A percentile compares a stretch with the other conserved stretches of the same genome.
phyloP scores from a whole-genome alignment of 2,329 filamentous ascomycete genomes.

The Lecanicillium sp. region DNA sequence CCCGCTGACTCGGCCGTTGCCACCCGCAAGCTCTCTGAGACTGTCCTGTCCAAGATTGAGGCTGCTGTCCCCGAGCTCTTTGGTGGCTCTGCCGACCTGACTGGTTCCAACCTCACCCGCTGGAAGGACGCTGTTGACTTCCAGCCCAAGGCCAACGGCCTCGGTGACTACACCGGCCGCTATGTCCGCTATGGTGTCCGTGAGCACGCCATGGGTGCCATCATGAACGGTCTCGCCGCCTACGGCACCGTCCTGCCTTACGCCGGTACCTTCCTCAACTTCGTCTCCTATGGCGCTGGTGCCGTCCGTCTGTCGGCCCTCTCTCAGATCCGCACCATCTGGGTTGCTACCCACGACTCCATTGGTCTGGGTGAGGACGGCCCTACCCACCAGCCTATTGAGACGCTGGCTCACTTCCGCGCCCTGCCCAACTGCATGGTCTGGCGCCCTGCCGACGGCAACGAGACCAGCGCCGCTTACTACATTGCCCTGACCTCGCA shows the following conservation, averaged over 20 bases:
- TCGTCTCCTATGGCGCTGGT: constrained; percentile 95
- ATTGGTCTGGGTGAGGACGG: constrained; percentile 99
- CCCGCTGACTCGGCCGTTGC: constrained; percentile 76
- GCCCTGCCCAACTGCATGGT: constrained; percentile 99
- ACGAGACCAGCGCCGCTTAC: constrained; percentile 97
- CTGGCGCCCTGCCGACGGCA: constrained; percentile 96
- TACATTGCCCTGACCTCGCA: constrained; percentile 88
- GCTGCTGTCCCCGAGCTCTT: constrained; percentile 78
- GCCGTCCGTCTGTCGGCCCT: constrained; percentile 90
- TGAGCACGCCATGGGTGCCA: constrained; percentile 86
- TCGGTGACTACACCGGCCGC: constrained; percentile 85
- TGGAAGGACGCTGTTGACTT: constrained; percentile 98
- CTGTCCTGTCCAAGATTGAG: constrained; percentile 83
- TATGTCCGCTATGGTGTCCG: constrained; percentile 91
- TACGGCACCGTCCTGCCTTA: constrained; percentile 95
- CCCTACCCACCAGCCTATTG: constrained; percentile 97
- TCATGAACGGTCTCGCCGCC: constrained; percentile 90
- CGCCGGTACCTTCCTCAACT: constrained; percentile 97
- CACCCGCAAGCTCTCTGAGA: constrained; percentile 94
- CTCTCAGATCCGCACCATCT: constrained; percentile 84
- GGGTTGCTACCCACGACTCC: constrained; percentile 96
- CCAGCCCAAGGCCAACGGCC: constrained; percentile 78
- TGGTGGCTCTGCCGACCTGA: constrained; percentile 95
- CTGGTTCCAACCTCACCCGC: constrained; percentile 95
- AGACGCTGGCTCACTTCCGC: constrained; percentile 97